Conservation (phyloP, 306 rosid species). For the Quercus gilva region DNA sequence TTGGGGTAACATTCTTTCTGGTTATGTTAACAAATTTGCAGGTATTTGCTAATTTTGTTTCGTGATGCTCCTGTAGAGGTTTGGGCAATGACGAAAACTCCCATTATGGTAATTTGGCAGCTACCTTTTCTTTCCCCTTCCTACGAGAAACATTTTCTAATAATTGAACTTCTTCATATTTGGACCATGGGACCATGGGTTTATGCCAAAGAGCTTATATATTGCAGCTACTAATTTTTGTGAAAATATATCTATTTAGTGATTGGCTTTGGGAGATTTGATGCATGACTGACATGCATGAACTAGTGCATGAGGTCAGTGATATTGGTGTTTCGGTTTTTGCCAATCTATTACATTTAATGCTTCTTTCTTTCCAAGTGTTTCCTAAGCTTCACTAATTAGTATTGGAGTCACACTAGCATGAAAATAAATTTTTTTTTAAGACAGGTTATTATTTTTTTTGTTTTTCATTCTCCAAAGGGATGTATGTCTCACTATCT, state of each 20-base stretch:
- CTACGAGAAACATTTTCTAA: background rate
- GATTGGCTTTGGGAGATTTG: background rate
- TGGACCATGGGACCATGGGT: background rate
- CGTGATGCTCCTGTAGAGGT: slow-evolving; percentile 99
- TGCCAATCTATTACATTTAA: background rate
- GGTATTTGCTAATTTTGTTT: slow-evolving; percentile 95
- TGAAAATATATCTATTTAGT: background rate
- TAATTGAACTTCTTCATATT: background rate
- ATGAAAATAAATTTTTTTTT: background rate
- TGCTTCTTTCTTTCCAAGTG: background rate
- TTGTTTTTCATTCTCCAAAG: background rate
- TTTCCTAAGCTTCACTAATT: background rate
- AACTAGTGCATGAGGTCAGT: background rate
- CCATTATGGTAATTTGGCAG: slow-evolving; percentile 75
- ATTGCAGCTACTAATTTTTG: background rate
- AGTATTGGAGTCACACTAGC: background rate
- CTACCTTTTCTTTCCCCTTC: slow-evolving; percentile 22
- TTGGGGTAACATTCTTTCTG: background rate
- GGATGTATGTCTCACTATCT: background rate
- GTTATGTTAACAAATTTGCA: slow-evolving; percentile 38
- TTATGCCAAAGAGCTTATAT: background rate
- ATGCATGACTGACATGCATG: slow-evolving; percentile 1
- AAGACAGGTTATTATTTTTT: background rate
- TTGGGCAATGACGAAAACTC: slow-evolving; percentile 99
- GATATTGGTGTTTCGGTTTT: background rate